Conservation (phyloP, 2,329 filamentous ascomycete species). For the Exophiala sp. region DNA sequence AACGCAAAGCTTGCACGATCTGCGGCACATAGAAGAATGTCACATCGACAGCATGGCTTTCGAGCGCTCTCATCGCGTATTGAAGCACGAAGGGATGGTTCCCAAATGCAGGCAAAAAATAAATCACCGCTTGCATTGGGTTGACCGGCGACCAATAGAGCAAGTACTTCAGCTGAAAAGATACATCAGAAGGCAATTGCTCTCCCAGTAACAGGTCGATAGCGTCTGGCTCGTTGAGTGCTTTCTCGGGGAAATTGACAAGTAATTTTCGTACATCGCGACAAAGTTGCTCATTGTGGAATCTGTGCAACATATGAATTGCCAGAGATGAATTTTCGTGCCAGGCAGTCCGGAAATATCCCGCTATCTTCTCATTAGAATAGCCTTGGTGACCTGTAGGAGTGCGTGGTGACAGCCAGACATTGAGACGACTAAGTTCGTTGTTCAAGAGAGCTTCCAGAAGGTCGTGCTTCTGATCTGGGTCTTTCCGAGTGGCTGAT, state of each 20-base stretch:
- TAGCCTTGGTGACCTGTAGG: constrained; percentile 35
- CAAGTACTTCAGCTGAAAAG: constrained; percentile 84
- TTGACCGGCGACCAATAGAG: constrained; percentile 92
- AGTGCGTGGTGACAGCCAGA: constrained; percentile 84
- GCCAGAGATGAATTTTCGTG: constrained; percentile 77
- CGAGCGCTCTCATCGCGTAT: constrained; percentile 91
- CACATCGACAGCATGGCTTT: constrained; percentile 91
- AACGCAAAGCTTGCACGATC: constrained; percentile 90
- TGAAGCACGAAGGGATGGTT: constrained; percentile 93
- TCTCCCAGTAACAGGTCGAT: constrained; percentile 77
- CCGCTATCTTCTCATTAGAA: constrained; percentile 45
- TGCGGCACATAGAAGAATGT: constrained; percentile 99
- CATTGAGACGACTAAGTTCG: constrained; percentile 75
- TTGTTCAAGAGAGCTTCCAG: constrained; percentile 75
- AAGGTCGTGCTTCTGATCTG: constrained; percentile 79
- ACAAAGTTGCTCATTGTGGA: constrained; percentile 68
- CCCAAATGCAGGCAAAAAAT: constrained; percentile 85
- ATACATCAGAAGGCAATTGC: constrained; percentile 72
- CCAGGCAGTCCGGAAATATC: constrained; percentile 80
- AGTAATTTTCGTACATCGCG: constrained; percentile 76
- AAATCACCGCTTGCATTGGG: constrained; percentile 86
- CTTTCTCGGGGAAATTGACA: constrained; percentile 78
- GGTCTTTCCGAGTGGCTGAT: constrained; percentile 57
- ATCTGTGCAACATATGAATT: constrained; percentile 77
- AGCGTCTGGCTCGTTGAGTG: constrained; percentile 75